Base-by-base conservation (phyloP, 805 yeast species). In the Danielozyma ontarioensis region DNA sequence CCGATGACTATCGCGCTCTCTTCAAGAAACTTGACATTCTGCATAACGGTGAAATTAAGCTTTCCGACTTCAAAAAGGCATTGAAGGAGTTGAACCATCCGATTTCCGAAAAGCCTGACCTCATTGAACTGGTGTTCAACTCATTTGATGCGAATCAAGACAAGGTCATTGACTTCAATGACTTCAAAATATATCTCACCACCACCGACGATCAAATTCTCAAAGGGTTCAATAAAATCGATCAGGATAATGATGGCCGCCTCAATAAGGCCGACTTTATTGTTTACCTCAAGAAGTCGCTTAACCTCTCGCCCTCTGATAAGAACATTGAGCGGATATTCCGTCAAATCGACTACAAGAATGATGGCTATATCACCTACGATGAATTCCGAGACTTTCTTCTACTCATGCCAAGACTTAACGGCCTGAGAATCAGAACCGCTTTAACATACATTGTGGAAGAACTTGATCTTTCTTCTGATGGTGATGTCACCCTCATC, bases 401-500 rank as follows among this genome's bases (percentile, higher is more conserved):
- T 17, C 56, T 89, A 32, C 75, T 90, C 46, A 80, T 93, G 62
- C 98, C 98, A 3, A 65, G 93, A 32, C 59, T 76, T 14, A 70
- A 78, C 39, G 94, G 93, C 2, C 81, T 90, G 4, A 64, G 93
- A 50, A 78, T 78, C 40, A 73, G 75, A 46, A 82, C 96, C 0
- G 96, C 96, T 4, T 90, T 79, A 55, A 70, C 75, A 28, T 85
- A 80, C 53, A 80, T 89, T 41, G 78, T 76, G 36, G 95, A 85
- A 46, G 93, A 84, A 42, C 53, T 75, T 33, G 95, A 86, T 50
- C 59, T 88, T 27, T 80, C 90, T 4, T 76, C 95, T 0, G 97
- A 90, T 48, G 96, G 96, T 55, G 97, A 90, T 59, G 87, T 89
- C 40, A 81, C 94, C 0, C 70, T 90, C 24, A 80, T 82, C 27